Conservation (phyloP, 108 stramenopile species). For the Parmales sp. region DNA sequence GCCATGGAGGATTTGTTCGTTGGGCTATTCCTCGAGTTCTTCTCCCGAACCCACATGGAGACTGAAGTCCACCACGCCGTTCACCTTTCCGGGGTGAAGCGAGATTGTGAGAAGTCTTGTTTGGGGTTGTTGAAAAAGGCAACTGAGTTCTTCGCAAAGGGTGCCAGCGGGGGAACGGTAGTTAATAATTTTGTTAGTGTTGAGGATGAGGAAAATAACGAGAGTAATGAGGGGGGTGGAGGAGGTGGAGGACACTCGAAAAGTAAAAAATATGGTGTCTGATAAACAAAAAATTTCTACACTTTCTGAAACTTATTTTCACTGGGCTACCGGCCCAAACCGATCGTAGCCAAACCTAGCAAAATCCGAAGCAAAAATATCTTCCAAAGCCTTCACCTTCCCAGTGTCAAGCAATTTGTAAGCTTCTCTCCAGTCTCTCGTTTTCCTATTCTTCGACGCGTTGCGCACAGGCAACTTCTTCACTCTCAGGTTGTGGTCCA, state of each 20-base stretch:
- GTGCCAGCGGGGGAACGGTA: not conserved
- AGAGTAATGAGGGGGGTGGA: not conserved
- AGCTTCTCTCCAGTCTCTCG: too few species aligned
- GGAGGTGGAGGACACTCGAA: not conserved
- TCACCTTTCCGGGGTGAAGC: not conserved
- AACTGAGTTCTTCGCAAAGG: not conserved
- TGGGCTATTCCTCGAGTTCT: not conserved
- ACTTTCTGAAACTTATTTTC: too few species aligned
- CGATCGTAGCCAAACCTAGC: too few species aligned
- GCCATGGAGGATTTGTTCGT: not conserved
- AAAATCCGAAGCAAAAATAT: too few species aligned
- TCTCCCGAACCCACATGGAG: not conserved
- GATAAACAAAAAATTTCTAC: too few species aligned
- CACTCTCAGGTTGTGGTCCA: too few species aligned
- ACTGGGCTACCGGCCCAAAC: too few species aligned
- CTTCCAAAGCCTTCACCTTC: too few species aligned
- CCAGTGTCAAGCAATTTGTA: too few species aligned
- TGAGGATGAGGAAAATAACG: not conserved
- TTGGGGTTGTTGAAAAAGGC: not conserved
- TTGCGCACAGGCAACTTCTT: too few species aligned
- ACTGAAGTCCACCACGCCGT: not conserved
- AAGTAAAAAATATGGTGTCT: too few species aligned
- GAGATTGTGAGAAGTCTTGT: not conserved
- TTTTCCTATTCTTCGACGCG: too few species aligned
- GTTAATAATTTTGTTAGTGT: not conserved